Conservation (phyloP, 169 alveolate genomes). For the Plasmodium ovale region DNA sequence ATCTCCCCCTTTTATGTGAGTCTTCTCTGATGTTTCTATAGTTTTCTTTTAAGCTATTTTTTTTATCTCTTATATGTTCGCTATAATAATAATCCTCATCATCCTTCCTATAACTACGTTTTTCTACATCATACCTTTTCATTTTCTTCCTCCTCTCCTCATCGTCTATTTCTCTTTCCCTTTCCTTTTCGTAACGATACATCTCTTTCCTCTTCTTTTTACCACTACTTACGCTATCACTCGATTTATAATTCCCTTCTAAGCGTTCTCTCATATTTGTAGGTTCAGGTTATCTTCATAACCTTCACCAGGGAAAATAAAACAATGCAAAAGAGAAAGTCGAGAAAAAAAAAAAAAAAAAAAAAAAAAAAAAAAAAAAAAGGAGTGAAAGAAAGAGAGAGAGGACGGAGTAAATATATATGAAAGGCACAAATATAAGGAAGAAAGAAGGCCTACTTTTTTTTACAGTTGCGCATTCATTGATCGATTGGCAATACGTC, state of each 20-base stretch:
- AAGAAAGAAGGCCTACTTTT: too few relatives aligned
- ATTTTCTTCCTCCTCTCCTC: not conserved
- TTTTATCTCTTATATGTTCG: not conserved
- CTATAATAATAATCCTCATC: not conserved
- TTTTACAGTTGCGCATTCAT: too few relatives aligned
- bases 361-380: too few relatives aligned
- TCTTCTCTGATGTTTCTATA: slow-evolving; percentile 64
- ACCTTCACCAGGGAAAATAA: too few relatives aligned
- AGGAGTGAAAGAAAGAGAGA: too few relatives aligned
- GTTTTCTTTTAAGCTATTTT: slow-evolving; percentile 32
- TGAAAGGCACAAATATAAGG: too few relatives aligned
- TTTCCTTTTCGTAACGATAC: not conserved
- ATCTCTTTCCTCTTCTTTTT: slow-evolving; percentile 10
- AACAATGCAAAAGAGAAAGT: too few relatives aligned
- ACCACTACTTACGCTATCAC: not conserved
- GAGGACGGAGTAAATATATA: too few relatives aligned
- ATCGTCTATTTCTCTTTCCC: slow-evolving; percentile 12
- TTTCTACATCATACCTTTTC: slow-evolving; percentile 1
- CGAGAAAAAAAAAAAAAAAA: too few relatives aligned
- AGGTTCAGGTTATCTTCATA: too few relatives aligned
- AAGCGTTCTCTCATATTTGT: not conserved
- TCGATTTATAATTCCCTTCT: not conserved
- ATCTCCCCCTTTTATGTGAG: too few relatives aligned
- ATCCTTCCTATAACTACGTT: not conserved
- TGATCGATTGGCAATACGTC: too few relatives aligned